These are phyloP conservation scores for Trichoderma orchidacearum DNA, from an alignment of 495 filamentous ascomycete species.

Conservation along the genomic window DNA sequence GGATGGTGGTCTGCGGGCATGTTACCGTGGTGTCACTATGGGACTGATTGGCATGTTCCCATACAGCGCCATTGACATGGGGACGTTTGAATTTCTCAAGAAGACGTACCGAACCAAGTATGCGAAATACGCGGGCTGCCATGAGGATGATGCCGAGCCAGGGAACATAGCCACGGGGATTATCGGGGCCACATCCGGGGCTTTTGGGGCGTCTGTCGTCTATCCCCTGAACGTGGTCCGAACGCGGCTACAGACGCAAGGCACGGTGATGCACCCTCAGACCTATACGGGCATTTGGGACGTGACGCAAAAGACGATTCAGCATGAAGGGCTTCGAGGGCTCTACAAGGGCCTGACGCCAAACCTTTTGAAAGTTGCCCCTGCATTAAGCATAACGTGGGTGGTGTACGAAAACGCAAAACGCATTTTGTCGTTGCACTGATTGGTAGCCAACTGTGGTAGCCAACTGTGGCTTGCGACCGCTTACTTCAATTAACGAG, in stretches of 20 bases:
- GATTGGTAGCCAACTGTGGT: no score
- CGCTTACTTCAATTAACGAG: background rate
- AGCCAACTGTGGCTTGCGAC: background rate
- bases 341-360: slow-evolving; percentile 93
- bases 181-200: slow-evolving; percentile 81
- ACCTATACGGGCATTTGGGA: slow-evolving; percentile 85
- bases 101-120: slow-evolving; percentile 51
- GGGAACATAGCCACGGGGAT: slow-evolving; percentile 66
- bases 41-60: slow-evolving; percentile 94
- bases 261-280: slow-evolving; percentile 77
- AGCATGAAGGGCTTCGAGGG: slow-evolving; percentile 71
- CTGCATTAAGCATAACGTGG: slow-evolving; percentile 93
- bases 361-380: slow-evolving; percentile 92
- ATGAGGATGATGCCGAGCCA: slow-evolving; percentile 69
- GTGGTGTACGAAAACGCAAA: slow-evolving; percentile 97
- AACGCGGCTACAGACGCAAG: slow-evolving; percentile 88
- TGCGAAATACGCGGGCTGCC: slow-evolving; percentile 51
- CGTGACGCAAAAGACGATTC: slow-evolving; percentile 66
- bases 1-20: slow-evolving; percentile 55
- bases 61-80: slow-evolving; percentile 92
- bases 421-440: slow-evolving; percentile 56
- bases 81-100: slow-evolving; percentile 90
- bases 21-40: slow-evolving; percentile 86
- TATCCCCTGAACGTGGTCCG: slow-evolving; percentile 93
- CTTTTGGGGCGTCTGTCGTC: slow-evolving; percentile 84